phyloP scores from a whole-genome alignment of 2,329 filamentous ascomycete genomes.

The Colletotrichum tanaceti region DNA sequence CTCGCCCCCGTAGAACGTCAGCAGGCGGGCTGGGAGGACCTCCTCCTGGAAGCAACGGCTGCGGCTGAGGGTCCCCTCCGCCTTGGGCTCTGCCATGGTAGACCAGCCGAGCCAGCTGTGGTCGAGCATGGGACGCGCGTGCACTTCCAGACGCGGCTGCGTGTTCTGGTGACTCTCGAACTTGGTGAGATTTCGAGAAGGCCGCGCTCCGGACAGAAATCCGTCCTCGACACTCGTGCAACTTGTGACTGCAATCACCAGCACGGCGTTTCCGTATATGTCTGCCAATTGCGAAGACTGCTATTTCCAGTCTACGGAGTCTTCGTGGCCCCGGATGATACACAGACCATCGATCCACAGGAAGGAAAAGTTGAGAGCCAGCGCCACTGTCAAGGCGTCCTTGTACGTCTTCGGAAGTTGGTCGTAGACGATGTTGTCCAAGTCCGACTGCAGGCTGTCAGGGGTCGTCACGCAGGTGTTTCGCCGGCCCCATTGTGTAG shows the following conservation, averaged over 20 bases:
- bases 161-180: background rate
- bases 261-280: background rate
- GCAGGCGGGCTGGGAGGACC: slow-evolving; percentile 4
- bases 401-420: slow-evolving; percentile 1
- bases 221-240: background rate
- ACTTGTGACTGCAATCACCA: background rate
- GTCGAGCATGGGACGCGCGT: background rate
- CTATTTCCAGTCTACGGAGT: background rate
- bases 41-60: slow-evolving; percentile 24
- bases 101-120: slow-evolving; percentile 23
- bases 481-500: background rate
- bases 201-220: background rate
- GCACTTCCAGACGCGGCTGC: too few relatives aligned
- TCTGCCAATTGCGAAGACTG: slow-evolving; percentile 9
- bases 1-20: slow-evolving; percentile 16
- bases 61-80: slow-evolving; percentile 9
- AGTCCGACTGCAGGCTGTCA: background rate
- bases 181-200: background rate
- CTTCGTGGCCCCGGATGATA: background rate
- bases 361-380: background rate
- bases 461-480: background rate
- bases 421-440: background rate
- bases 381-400: slow-evolving; percentile 3
- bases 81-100: slow-evolving; percentile 8
- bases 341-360: slow-evolving; percentile 12